Conservation (phyloP, 2,329 filamentous ascomycete species). For the Pseudogymnoascus sp. region DNA sequence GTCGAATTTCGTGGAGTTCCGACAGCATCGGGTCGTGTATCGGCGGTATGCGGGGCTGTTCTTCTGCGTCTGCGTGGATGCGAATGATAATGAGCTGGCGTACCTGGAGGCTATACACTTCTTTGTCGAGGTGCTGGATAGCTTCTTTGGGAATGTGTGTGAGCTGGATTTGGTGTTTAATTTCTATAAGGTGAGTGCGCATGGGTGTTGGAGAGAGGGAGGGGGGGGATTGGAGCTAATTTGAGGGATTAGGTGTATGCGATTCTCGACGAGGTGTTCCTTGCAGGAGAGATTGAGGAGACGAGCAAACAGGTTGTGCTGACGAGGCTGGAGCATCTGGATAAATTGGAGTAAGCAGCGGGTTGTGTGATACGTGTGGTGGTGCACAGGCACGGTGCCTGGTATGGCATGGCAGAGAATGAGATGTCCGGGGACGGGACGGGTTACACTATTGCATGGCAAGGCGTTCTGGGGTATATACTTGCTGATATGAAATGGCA, state of each 20-base stretch:
- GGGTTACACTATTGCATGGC: constrained; percentile 13
- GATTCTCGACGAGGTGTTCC: constrained; percentile 95
- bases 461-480: constrained; percentile 13
- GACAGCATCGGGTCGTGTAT: constrained; percentile 94
- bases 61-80: constrained; percentile 98
- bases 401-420: constrained; percentile 1
- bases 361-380: neutral
- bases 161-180: constrained; percentile 87
- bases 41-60: constrained; percentile 95
- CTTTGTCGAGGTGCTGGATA: constrained; percentile 96
- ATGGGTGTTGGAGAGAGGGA: neutral
- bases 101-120: constrained; percentile 98
- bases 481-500: neutral
- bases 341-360: constrained; percentile 72
- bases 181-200: constrained; percentile 57
- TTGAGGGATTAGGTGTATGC: constrained; percentile 69
- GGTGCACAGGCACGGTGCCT: neutral
- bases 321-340: constrained; percentile 87
- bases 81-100: constrained; percentile 96
- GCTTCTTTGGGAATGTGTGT: constrained; percentile 98
- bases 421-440: neutral
- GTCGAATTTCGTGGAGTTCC: constrained; percentile 97
- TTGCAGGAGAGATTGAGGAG: constrained; percentile 97
- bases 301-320: constrained; percentile 97
- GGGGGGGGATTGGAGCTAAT: constrained; percentile 6